A percentile compares a stretch with the other conserved stretches of the same genome.
phyloP scores from a whole-genome alignment of 1,284 basidiomycete genomes.

The Hypsizygus ulmarius region DNA sequence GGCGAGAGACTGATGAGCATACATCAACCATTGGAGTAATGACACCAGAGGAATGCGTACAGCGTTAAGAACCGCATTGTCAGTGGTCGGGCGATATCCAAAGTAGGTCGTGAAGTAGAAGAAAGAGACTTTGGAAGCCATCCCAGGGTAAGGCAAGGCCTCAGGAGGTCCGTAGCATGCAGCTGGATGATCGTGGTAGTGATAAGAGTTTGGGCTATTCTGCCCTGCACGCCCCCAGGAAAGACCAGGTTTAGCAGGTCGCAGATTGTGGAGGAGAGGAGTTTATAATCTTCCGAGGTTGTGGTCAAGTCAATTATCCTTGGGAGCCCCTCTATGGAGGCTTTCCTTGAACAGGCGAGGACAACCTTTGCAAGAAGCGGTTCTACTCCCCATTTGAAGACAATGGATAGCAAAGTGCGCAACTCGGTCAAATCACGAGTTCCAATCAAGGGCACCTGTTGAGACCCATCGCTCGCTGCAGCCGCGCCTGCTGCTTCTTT shows the following conservation, averaged over 20 bases:
- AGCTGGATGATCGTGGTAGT: conserved; percentile 57
- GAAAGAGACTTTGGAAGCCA: conserved; percentile 62
- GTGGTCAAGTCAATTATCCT: conserved; percentile 45
- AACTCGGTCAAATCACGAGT: conserved; percentile 62
- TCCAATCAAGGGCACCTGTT: conserved; percentile 46
- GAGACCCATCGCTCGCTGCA: conserved; percentile 4
- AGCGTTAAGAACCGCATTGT: conserved; percentile 55
- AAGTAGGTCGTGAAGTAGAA: conserved; percentile 28
- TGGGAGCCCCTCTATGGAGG: conserved; percentile 21
- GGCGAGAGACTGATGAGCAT: conserved; percentile 50
- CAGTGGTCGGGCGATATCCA: conserved; percentile 43
- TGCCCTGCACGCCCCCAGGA: conserved; percentile 43
- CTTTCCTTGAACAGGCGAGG: conserved; percentile 40
- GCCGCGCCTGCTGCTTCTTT: conserved; percentile 9
- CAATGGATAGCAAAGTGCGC: conserved; percentile 60
- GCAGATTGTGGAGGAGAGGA: conserved; percentile 41
- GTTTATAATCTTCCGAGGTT: conserved; percentile 39
- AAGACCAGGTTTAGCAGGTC: conserved; percentile 50
- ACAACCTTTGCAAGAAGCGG: conserved; percentile 46
- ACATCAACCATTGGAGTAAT: conserved; percentile 11
- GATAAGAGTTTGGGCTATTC: conserved; percentile 54
- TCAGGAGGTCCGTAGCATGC: conserved; percentile 57
- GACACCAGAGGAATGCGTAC: conserved; percentile 38
- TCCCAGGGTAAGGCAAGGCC: conserved; percentile 57
- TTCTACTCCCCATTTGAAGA: conserved; percentile 68